These are phyloP conservation scores for Blastobotrys ciferrii DNA, from an alignment of 1,139 yeast genomes.

Conservation along the genomic window DNA sequence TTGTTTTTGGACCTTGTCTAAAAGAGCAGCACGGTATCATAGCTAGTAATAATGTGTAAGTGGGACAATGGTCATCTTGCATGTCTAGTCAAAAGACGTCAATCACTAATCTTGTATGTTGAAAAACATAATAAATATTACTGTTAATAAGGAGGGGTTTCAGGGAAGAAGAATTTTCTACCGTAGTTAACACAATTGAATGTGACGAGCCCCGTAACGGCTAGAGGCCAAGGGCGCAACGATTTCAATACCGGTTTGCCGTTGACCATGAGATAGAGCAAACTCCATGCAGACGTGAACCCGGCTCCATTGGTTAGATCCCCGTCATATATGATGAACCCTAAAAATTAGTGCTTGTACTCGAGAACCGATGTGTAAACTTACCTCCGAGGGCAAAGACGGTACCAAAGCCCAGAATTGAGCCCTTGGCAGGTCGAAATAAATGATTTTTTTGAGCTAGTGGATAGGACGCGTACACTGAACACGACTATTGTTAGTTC, in stretches of 20 bases:
- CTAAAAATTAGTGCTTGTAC: slow-evolving; percentile 7
- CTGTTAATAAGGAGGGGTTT: slow-evolving; percentile 4
- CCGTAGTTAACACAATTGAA: slow-evolving; percentile 70
- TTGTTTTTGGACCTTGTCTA: no score
- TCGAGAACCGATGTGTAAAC: background rate
- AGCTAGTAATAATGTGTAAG: no score
- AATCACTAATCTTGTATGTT: background rate
- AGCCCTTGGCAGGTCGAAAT: slow-evolving; percentile 47
- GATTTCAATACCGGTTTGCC: slow-evolving; percentile 60
- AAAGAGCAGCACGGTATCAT: no score
- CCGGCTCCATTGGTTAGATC: slow-evolving; percentile 86
- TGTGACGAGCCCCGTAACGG: slow-evolving; percentile 56
- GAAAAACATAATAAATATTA: no score
- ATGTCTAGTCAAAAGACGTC: background rate
- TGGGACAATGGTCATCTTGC: background rate
- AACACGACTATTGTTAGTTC: slow-evolving; percentile 11
- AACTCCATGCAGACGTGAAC: slow-evolving; percentile 82
- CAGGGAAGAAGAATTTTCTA: slow-evolving; percentile 53
- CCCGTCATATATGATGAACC: slow-evolving; percentile 73
- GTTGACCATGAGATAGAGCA: slow-evolving; percentile 72
- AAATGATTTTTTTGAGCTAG: slow-evolving; percentile 26
- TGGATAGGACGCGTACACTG: slow-evolving; percentile 32
- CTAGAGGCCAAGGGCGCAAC: slow-evolving; percentile 53
- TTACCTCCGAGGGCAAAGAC: slow-evolving; percentile 71
- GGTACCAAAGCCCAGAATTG: slow-evolving; percentile 60